phyloP scores from a whole-genome alignment of 257 asterid genomes.

The Apocynum venetum region DNA sequence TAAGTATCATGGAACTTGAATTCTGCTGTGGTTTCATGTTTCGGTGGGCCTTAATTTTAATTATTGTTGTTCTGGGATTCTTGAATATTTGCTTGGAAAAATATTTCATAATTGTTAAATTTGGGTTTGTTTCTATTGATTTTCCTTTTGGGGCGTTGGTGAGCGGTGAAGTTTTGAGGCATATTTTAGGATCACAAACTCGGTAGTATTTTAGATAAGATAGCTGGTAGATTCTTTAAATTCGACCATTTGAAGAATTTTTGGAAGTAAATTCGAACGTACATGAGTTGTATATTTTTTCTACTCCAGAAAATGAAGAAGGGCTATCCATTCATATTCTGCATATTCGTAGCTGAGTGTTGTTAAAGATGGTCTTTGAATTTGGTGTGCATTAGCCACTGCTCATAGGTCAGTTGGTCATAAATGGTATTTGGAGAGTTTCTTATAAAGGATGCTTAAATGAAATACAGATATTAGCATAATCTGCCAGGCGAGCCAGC shows the following conservation, averaged over 20 bases:
- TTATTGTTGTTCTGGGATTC: background rate
- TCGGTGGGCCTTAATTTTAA: background rate
- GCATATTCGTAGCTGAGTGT: background rate
- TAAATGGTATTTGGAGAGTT: background rate
- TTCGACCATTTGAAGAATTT: background rate
- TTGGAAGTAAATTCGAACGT: background rate
- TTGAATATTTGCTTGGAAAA: background rate
- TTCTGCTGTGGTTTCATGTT: background rate
- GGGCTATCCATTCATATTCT: background rate
- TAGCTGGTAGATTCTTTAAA: background rate
- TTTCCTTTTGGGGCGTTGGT: background rate
- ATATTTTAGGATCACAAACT: background rate
- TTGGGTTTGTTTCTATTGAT: background rate
- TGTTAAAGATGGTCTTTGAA: background rate
- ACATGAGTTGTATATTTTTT: background rate
- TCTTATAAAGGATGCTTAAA: background rate
- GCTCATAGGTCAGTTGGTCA: background rate
- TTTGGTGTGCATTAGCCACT: background rate
- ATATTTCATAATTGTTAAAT: background rate
- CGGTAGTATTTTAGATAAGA: background rate
- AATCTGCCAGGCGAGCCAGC: background rate
- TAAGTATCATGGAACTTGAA: background rate
- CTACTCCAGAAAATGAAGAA: background rate
- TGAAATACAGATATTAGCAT: background rate
- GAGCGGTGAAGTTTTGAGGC: background rate